These are phyloP conservation scores for Erodium maritimum DNA, from an alignment of 345 rosid species.

Conservation along the genomic window DNA sequence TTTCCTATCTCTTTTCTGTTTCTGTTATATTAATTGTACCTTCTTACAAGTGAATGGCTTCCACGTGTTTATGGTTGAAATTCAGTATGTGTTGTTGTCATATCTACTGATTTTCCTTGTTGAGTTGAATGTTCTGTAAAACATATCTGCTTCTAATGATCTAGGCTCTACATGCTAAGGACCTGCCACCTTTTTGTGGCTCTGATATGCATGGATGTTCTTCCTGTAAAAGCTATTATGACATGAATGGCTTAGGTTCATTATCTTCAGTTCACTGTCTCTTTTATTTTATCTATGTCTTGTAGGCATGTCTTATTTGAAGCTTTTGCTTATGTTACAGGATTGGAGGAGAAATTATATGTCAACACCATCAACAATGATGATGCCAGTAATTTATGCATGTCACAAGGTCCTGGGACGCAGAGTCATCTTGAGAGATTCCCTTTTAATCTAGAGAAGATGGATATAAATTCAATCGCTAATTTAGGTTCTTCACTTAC, in stretches of 20 bases:
- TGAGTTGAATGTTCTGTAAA: neutral
- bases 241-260: neutral
- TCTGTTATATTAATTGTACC: too few species aligned
- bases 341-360: conserved; percentile 45
- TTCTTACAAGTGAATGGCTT: too few species aligned
- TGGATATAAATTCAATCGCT: conserved; percentile 37
- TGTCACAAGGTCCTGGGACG: conserved; percentile 48
- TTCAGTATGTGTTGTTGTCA: too few species aligned
- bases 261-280: neutral
- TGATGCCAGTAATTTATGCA: conserved; percentile 45
- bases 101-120: neutral
- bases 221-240: neutral
- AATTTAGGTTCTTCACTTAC: conserved; percentile 48
- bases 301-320: too few species aligned
- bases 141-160: neutral
- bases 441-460: conserved; percentile 57
- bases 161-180: neutral
- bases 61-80: too few species aligned
- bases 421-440: conserved; percentile 39
- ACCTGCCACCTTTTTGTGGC: neutral
- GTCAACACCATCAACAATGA: conserved; percentile 33
- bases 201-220: neutral
- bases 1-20: too few species aligned
- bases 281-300: too few species aligned
- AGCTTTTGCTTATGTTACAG: conserved; percentile 26